Conservation (phyloP, 176 grass and related monocot genomes). For the Eremochloa ophiuroides region DNA sequence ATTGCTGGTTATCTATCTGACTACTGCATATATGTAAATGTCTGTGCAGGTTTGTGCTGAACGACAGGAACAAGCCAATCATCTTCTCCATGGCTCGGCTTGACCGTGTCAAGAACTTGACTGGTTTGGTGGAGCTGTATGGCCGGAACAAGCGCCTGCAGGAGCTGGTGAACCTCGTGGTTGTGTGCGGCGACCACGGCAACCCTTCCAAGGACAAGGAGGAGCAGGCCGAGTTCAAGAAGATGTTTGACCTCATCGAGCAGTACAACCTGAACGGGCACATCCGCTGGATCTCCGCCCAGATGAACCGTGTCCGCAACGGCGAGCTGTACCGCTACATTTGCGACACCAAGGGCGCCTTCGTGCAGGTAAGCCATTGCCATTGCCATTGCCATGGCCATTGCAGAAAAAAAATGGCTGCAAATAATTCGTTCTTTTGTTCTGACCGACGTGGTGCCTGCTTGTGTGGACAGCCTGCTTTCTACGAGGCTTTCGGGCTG, state of each 20-base stretch:
- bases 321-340: constrained; percentile 97
- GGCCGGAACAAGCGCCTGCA: constrained; percentile 65
- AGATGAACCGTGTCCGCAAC: constrained; percentile 99
- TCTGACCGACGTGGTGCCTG: background rate
- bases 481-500: constrained; percentile 96
- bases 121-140: constrained; percentile 89
- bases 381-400: too few species aligned
- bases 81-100: constrained; percentile 99
- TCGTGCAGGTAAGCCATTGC: constrained; percentile 65
- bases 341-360: constrained; percentile 79
- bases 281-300: constrained; percentile 94
- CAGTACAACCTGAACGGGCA: constrained; percentile 79
- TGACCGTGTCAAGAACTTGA: constrained; percentile 95
- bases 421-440: background rate
- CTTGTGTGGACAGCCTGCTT: constrained; percentile 63
- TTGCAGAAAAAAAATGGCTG: too few species aligned
- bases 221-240: constrained; percentile 93
- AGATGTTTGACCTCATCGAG: constrained; percentile 89
- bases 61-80: constrained; percentile 88
- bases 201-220: constrained; percentile 95
- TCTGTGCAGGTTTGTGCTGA: constrained; percentile 65
- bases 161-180: constrained; percentile 93
- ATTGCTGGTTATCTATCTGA: background rate
- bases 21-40: background rate
- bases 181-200: constrained; percentile 89